Evolutionary conservation across 352 stramenopile species (phyloP), one percentile per base, ranked within the genome.

Genomic region (Globisporangium iwayamae): DNA sequence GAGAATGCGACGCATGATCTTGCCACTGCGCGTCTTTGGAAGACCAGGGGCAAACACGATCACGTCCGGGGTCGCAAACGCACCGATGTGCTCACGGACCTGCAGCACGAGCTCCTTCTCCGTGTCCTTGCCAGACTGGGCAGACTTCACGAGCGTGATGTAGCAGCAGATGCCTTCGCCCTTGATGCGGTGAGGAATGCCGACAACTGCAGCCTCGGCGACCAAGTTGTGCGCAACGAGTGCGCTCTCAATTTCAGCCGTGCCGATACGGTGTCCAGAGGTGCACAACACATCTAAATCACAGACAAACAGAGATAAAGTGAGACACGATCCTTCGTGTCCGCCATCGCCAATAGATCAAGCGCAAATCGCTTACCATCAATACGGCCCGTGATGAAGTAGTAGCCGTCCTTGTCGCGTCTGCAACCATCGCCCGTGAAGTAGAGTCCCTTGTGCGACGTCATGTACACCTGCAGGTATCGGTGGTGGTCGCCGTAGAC

Each of bases 1-100:
- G 46, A 99, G 85, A 69, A 99, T 97, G 50, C 98, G 90, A 47
- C 97, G 91, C 96, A 99, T 99, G 71, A 99, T 99, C 84, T 99
- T 98, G 64, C 97, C 97, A 70, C 85, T 98, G 53, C 96, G 87
- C 1, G 97, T 99, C 91, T 99, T 99, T 5, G 97, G 97, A 11
- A 99, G 78, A n/a, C 78, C 86, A 1, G 87, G 81, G 14, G 90
- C 85, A 28, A 96, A 84, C 20, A 98, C 81, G 57, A 99, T 97
- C 63, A 98, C 81, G 68, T 99, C 97, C 43, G 97, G 97, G 10
- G 92, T 89, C 5, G 97, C 97, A 75, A 99, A 99, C 16, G 96
- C 89, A 41, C 97, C 97, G 67, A 99, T 99, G 58, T 90, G 81
- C 38, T 82, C 76, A 46, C 97, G 93, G 22, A 99, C 81, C 41